Evolutionary conservation across 306 rosid species (phyloP).

Genomic region (Vicia sativa): DNA sequence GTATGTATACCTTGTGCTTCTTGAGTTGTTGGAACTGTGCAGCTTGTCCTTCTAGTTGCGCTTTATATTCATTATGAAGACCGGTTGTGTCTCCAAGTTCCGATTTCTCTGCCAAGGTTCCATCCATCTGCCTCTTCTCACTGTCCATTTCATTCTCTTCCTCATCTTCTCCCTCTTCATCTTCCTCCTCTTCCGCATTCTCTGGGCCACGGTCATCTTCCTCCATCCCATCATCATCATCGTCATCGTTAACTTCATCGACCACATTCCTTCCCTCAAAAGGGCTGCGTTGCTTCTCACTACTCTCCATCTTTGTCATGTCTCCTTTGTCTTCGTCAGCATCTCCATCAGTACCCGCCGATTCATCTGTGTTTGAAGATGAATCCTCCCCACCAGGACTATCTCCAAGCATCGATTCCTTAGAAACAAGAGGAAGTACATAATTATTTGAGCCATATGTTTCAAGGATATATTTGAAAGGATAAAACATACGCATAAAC

Average conservation of each 20-base stretch:
- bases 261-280: slow-evolving; percentile 53
- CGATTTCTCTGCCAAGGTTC: slow-evolving; percentile 48
- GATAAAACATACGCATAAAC: slow-evolving; percentile 26
- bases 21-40: slow-evolving; percentile 38
- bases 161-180: slow-evolving; percentile 60
- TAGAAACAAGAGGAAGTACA: slow-evolving; percentile 28
- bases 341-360: slow-evolving; percentile 56
- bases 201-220: slow-evolving; percentile 50
- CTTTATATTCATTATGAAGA: slow-evolving; percentile 41
- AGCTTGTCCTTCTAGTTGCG: slow-evolving; percentile 47
- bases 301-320: slow-evolving; percentile 50
- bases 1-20: slow-evolving; percentile 61
- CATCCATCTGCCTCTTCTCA: slow-evolving; percentile 51
- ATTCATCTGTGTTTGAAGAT: slow-evolving; percentile 70
- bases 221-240: slow-evolving; percentile 47
- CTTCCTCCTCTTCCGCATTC: slow-evolving; percentile 51
- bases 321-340: slow-evolving; percentile 57
- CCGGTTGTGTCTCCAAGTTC: slow-evolving; percentile 40
- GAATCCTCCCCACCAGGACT: slow-evolving; percentile 79
- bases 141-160: slow-evolving; percentile 60
- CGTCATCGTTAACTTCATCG: slow-evolving; percentile 49
- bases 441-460: not conserved
- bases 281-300: slow-evolving; percentile 54
- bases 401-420: slow-evolving; percentile 66
- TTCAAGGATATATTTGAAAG: too few relatives aligned